Evolutionary conservation across 148 eudicot species (phyloP).

Genomic region (Rhododendron ferrugineum): DNA sequence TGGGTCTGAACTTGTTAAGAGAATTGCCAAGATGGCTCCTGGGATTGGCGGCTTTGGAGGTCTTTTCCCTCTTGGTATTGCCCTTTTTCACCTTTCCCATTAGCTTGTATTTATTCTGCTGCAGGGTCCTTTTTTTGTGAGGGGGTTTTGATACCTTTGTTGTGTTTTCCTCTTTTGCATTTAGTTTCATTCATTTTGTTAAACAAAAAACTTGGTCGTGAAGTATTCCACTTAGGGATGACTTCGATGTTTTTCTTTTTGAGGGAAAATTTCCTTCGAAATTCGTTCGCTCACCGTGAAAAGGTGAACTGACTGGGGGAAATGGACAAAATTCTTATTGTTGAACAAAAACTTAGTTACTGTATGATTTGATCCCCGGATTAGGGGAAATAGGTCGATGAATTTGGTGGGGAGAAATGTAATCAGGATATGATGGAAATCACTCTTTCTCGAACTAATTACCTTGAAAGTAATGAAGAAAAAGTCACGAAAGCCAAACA

Average conservation of each 20-base stretch:
- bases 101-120: neutral
- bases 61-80: slow-evolving; percentile 65
- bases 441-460: neutral
- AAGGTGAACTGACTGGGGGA: neutral
- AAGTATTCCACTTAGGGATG: neutral
- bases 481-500: neutral
- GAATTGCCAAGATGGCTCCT: slow-evolving; percentile 87
- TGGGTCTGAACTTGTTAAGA: slow-evolving; percentile 77
- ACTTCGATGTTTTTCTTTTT: neutral
- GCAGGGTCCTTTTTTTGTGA: neutral
- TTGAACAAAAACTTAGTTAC: neutral
- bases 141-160: neutral
- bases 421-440: neutral
- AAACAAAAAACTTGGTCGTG: neutral
- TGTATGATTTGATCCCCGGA: neutral
- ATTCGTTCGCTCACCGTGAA: neutral
- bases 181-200: neutral
- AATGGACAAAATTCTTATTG: neutral
- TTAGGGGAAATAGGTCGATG: neutral
- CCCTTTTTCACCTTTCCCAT: neutral
- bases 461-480: neutral
- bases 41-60: slow-evolving; percentile 98
- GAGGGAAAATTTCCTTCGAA: neutral
- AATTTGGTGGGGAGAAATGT: neutral
- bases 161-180: neutral